Evolutionary conservation across 768 basidiomycete genomes (phyloP).

Genomic region (Mycena rosella): DNA sequence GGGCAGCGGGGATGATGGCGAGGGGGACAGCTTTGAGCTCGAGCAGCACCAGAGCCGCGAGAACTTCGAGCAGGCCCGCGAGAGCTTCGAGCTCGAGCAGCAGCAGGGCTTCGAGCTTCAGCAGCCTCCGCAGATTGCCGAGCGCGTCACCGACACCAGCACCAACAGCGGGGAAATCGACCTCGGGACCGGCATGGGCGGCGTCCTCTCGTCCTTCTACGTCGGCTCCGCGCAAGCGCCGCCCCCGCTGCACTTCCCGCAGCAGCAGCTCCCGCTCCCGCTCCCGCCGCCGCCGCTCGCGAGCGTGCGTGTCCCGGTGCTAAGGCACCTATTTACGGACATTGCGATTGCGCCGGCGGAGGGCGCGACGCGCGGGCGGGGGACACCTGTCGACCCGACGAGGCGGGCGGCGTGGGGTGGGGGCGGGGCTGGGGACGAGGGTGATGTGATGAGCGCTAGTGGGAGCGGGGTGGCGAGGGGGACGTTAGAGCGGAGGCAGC

Average conservation of each 20-base stretch:
- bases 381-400: conserved; percentile 27
- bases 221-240: conserved; percentile 3
- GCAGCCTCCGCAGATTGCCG: background rate
- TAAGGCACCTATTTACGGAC: conserved; percentile 29
- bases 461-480: conserved; percentile 14
- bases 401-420: conserved; percentile 29
- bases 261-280: conserved; percentile 7
- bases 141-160: too few species aligned
- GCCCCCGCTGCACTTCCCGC: background rate
- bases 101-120: background rate
- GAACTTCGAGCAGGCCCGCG: conserved; percentile 7
- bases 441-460: too few species aligned
- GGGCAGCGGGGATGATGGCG: conserved; percentile 7
- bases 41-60: background rate
- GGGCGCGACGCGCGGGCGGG: conserved; percentile 20
- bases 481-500: conserved; percentile 32
- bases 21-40: too few species aligned
- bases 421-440: background rate
- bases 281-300: conserved; percentile 30
- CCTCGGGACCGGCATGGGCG: conserved; percentile 28
- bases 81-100: conserved; percentile 7
- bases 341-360: conserved; percentile 28
- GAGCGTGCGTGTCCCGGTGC: conserved; percentile 28
- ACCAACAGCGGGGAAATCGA: conserved; percentile 19
- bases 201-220: conserved; percentile 32